Base-by-base conservation (phyloP, 73 alveolate species). In the Paramecium sonneborni region DNA sequence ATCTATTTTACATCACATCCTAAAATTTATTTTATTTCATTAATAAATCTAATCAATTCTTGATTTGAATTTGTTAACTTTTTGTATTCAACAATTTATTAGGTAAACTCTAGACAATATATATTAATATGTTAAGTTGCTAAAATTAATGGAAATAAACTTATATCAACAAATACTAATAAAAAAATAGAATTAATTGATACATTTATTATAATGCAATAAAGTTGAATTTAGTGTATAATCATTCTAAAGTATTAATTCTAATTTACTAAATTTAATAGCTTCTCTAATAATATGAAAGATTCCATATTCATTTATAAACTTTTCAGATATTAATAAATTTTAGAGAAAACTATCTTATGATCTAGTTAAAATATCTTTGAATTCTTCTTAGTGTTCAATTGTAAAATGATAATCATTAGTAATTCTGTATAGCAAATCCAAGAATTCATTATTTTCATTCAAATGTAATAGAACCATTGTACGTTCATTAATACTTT, bases 231-330 rank as follows among this genome's bases (percentile, higher is more conserved):
- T 62, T 9, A 62, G 84, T 23, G 84, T 62, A n/a, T 30, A 62
- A 32, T 62, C 84, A 62, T 62, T 62, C 52, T 62, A 32, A 26
- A 62, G 84, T 1, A 62, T 62, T 26, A 62, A 32, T 26, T 62
- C 84, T 30, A 62, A 11, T 15, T 26, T 62, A 12, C 84, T 62
- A 21, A 12, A 62, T 62, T 62, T 62, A 7, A 62, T 62, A 23
- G 84, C 39, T 62, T 62, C 84, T 62, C 84, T 62, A 5, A 62
- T 32, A 14, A 62, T 62, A 62, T 62, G 84, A 62, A 62, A 62
- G 84, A 62, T 62, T 62, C 84, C 84, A 62, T 62, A 62, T 62
- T 62, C 84, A 62, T 62, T 62, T 62, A 62, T 62, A 32, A 11
- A 62, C 18, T 62, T 62, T 62, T 62, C 84, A 30, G 84, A 30